Evolutionary conservation across 164 flowering plant genomes (phyloP), one percentile per base, ranked within the genome.

Genomic region (Stephania yunnanensis): DNA sequence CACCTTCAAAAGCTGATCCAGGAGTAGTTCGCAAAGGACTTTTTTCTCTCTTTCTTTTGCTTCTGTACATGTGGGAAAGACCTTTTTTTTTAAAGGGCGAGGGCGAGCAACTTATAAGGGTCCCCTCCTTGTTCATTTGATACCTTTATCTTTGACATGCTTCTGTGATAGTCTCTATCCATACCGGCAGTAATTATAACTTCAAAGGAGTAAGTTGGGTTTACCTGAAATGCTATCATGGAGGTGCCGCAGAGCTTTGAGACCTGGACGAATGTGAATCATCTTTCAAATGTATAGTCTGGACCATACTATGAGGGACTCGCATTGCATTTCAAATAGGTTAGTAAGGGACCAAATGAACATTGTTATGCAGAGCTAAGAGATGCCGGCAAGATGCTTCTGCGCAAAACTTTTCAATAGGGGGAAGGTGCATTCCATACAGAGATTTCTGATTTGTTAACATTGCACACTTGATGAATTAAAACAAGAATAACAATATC

Each of bases 91-190:
- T 4, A 63, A 63, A 22, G 66, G 22, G 19, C 19, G n/a, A 22
- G 66, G 22, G 19, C 19, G n/a, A 20, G 55, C 55, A 4, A 22
- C 22, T 36, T 20, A 12, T 48, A 25, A 30, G 44, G 25, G 46
- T 12, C 52, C 45, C 53, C 25, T 36, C 46, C 36, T 17, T 53
- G 20, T 53, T 53, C 30, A 71, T 53, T 12, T 72, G 53, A 42
- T 53, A 58, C 46, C 64, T 50, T 71, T 71, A 53, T 53, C 46
- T 71, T 71, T 71, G 74, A 71, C 74, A 52, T 19, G 66, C 31
- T 20, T 70, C 72, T 45, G 3, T 46, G 17, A n/a, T 4, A 10
- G 50, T 69, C 71, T n/a, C 42, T 48, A 63, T 19, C 65, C 66
- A 63, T 17, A 63, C 8, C 20, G 66, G 29, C 66, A 5, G 20